Percentiles rank a stretch among this genome's conserved stretches.
Conservation (phyloP, 2,329 filamentous ascomycete species). For the Colletotrichum incanum region DNA sequence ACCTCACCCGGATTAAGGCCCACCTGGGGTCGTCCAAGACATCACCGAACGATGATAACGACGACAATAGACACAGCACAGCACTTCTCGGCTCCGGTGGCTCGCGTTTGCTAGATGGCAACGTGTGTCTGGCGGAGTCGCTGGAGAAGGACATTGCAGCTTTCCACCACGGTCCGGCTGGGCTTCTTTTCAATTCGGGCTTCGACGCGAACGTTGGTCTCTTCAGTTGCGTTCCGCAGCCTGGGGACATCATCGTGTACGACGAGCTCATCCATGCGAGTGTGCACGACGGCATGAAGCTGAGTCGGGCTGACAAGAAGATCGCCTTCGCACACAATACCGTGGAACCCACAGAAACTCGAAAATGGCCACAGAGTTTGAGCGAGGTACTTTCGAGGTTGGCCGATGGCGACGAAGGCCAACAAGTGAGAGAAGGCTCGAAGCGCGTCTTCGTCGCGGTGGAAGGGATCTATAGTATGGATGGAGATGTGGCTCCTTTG, state of each 20-base stretch:
- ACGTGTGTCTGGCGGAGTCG: conserved; percentile 59
- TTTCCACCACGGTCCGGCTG: conserved; percentile 63
- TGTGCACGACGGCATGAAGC: conserved; percentile 82
- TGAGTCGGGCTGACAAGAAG: conserved; percentile 68
- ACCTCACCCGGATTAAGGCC: conserved; percentile 61
- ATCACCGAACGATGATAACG: neutral
- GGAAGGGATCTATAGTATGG: conserved; percentile 86
- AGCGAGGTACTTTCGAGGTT: conserved; percentile 51
- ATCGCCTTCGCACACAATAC: conserved; percentile 73
- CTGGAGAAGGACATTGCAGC: conserved; percentile 64
- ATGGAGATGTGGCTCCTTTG: conserved; percentile 81
- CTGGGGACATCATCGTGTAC: conserved; percentile 76
- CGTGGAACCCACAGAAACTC: conserved; percentile 47
- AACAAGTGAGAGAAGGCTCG: conserved; percentile 53
- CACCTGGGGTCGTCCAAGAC: conserved; percentile 31
- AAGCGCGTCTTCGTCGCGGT: conserved; percentile 77
- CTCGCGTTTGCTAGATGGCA: conserved; percentile 69
- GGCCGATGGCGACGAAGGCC: conserved; percentile 52
- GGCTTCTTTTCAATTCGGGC: conserved; percentile 71
- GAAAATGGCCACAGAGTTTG: conserved; percentile 45
- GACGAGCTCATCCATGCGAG: conserved; percentile 86
- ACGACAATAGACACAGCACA: conserved; percentile 51
- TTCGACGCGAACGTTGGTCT: conserved; percentile 78
- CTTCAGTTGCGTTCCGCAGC: conserved; percentile 72
- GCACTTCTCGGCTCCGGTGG: conserved; percentile 67